phyloP scores from a whole-genome alignment of 2,329 filamentous ascomycete species.

The Aspergillus texensis region DNA sequence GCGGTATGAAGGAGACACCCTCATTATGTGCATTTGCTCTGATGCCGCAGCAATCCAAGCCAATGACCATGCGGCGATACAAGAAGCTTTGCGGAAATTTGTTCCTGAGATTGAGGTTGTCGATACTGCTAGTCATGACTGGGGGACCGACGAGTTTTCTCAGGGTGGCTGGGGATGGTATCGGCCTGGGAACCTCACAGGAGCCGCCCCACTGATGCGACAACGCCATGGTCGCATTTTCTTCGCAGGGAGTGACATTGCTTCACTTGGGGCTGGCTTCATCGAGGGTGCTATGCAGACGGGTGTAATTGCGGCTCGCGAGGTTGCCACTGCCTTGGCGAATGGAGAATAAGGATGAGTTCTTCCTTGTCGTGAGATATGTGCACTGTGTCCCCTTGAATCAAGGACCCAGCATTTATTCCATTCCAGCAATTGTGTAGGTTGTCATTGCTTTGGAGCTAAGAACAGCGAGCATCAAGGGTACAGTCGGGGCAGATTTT shows the following conservation, averaged over 20 bases:
- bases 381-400: no score
- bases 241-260: background rate
- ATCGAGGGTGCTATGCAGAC: background rate
- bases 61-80: background rate
- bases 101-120: background rate
- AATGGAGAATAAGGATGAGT: no score
- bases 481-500: no score
- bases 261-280: background rate
- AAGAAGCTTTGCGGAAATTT: background rate
- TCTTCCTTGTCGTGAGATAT: no score
- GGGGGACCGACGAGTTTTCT: background rate
- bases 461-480: no score
- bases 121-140: background rate
- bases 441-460: no score
- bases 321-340: background rate
- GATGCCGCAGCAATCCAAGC: background rate
- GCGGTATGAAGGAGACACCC: background rate
- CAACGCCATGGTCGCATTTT: background rate
- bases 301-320: background rate
- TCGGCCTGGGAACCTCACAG: background rate
- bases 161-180: background rate
- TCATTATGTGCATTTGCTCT: background rate
- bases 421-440: no score
- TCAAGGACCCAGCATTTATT: no score
- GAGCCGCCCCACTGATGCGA: background rate